A percentile compares a stretch with the other conserved stretches of the same genome.
phyloP scores from a whole-genome alignment of 2,329 filamentous ascomycete species.

The Ascochyta lentis region DNA sequence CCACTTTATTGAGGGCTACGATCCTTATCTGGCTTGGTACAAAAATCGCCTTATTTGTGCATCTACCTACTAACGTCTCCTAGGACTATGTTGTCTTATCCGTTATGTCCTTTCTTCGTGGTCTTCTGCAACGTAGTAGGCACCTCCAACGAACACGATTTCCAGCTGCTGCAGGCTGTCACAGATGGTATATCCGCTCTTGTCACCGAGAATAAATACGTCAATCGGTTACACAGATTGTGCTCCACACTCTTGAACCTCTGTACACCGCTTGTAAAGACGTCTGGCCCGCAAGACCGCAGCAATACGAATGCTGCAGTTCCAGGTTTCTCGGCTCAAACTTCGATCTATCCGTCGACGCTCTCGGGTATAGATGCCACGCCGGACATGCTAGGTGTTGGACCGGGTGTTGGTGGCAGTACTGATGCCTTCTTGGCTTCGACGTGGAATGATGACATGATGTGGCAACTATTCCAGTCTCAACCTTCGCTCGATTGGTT shows the following conservation, averaged over 20 bases:
- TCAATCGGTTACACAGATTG: conserved; percentile 36
- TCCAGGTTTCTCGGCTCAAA: background rate
- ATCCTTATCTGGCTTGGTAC: conserved; percentile 41
- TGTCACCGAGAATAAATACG: conserved; percentile 40
- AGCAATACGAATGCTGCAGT: conserved; percentile 2
- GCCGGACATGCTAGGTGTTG: background rate
- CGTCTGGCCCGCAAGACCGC: background rate
- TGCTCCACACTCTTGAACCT: conserved; percentile 39
- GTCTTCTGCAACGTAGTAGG: conserved; percentile 49
- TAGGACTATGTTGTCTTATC: conserved; percentile 46
- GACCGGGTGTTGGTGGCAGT: background rate
- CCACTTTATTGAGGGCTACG: conserved; percentile 41
- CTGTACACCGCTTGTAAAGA: conserved; percentile 38
- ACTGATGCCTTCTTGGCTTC: conserved; percentile 21
- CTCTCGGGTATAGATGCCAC: conserved; percentile 3
- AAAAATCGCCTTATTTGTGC: background rate
- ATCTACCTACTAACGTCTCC: conserved; percentile 9
- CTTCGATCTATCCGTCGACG: background rate
- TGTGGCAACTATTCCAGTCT: conserved; percentile 44
- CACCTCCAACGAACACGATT: conserved; percentile 40
- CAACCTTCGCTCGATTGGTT: conserved; percentile 47
- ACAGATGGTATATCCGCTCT: conserved; percentile 37
- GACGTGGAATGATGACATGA: conserved; percentile 44
- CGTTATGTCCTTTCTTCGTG: conserved; percentile 45
- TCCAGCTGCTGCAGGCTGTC: conserved; percentile 40